Conservation (phyloP, 306 rosid species). For the Coriaria nepalensis region DNA sequence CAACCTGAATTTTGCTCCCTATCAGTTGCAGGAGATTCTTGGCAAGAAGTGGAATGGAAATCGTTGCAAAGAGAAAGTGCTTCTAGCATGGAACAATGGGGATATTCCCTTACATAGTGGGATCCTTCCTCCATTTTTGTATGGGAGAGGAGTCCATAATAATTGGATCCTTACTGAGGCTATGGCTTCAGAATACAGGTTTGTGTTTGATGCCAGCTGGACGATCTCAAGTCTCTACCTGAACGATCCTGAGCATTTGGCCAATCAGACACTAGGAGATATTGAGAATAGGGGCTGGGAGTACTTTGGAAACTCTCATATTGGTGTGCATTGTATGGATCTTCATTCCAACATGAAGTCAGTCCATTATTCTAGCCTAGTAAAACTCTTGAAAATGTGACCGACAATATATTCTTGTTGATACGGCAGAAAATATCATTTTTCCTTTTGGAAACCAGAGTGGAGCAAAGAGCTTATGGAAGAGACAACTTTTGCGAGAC, state of each 20-base stretch:
- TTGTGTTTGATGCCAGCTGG: constrained; percentile 74
- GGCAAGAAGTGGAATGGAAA: constrained; percentile 28
- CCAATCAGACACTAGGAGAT: constrained; percentile 15
- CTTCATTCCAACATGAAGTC: constrained; percentile 39
- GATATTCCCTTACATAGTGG: constrained; percentile 58
- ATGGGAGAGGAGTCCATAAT: constrained; percentile 61
- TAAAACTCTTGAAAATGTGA: constrained; percentile 45
- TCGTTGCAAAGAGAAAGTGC: constrained; percentile 38
- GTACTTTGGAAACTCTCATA: constrained; percentile 43
- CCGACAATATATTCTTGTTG: constrained; percentile 31
- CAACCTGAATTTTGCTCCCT: constrained; percentile 13
- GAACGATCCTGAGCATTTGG: constrained; percentile 21
- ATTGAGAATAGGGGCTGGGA: constrained; percentile 60
- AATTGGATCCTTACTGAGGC: constrained; percentile 75
- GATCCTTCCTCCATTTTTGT: constrained; percentile 91
- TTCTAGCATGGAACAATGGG: constrained; percentile 74
- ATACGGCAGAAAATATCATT: constrained; percentile 21
- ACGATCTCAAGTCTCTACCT: constrained; percentile 52
- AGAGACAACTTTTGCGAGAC: constrained; percentile 20
- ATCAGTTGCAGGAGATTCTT: constrained; percentile 50
- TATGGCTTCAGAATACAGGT: constrained; percentile 59
- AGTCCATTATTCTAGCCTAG: constrained; percentile 35
- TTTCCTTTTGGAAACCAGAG: constrained; percentile 22
- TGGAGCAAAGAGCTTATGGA: constrained; percentile 18
- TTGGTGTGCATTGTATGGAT: constrained; percentile 61